These are phyloP conservation scores for Neopestalotiopsis rosae DNA, from an alignment of 2,329 filamentous ascomycete species.

Conservation along the genomic window DNA sequence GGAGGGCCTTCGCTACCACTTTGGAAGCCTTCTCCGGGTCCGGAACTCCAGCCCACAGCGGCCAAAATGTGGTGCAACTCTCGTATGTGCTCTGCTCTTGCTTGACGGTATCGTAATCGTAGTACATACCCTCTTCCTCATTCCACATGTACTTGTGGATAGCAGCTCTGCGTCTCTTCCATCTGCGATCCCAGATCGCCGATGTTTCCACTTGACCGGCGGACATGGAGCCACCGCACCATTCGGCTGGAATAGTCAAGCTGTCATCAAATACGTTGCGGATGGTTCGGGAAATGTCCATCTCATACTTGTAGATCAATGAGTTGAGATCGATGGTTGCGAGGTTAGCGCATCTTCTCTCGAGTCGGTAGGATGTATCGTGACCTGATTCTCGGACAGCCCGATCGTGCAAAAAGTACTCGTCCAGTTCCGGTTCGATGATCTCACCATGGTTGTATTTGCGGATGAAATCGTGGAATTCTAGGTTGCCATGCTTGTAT, in stretches of 20 bases:
- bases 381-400: slow-evolving; percentile 96
- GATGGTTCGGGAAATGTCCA: slow-evolving; percentile 87
- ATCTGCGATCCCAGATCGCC: slow-evolving; percentile 87
- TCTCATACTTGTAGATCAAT: slow-evolving; percentile 94
- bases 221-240: slow-evolving; percentile 70
- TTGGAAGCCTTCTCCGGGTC: slow-evolving; percentile 84
- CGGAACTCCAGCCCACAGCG: slow-evolving; percentile 92
- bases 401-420: slow-evolving; percentile 95
- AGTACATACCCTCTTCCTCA: slow-evolving; percentile 91
- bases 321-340: slow-evolving; percentile 96
- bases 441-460: slow-evolving; percentile 85
- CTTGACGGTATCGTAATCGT: slow-evolving; percentile 91
- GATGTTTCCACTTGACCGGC: slow-evolving; percentile 80
- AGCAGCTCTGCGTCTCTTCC: slow-evolving; percentile 79
- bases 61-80: slow-evolving; percentile 93
- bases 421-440: slow-evolving; percentile 85
- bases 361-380: slow-evolving; percentile 93
- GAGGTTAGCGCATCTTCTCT: slow-evolving; percentile 84
- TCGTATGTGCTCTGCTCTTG: slow-evolving; percentile 85
- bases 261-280: slow-evolving; percentile 83
- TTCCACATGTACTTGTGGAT: slow-evolving; percentile 97
- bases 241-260: slow-evolving; percentile 82
- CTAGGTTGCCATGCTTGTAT: slow-evolving; percentile 77
- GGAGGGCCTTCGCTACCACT: slow-evolving; percentile 81
- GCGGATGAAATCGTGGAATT: slow-evolving; percentile 81